Conservation (phyloP, 192 early-diverging fungal species). For the Chytriomyces hyalinus region DNA sequence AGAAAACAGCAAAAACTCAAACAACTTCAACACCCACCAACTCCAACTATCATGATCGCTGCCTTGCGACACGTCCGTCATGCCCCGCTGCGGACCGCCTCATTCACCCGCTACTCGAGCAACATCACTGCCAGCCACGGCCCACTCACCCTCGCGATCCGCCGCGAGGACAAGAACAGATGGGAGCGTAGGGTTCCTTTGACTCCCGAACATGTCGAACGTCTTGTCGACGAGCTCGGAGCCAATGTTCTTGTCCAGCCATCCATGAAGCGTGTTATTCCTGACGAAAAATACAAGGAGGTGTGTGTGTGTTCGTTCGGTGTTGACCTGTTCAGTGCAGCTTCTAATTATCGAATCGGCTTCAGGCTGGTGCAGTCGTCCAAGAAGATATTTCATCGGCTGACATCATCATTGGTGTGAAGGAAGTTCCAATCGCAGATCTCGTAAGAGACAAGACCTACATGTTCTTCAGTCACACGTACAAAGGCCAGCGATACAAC, state of each 20-base stretch:
- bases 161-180: slow-evolving; percentile 94
- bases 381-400: slow-evolving; percentile 86
- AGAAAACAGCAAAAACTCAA: too few species aligned
- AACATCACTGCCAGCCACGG: too few species aligned
- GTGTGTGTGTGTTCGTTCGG: slow-evolving; percentile 42
- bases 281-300: slow-evolving; percentile 80
- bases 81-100: too few species aligned
- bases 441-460: slow-evolving; percentile 90
- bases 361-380: slow-evolving; percentile 79
- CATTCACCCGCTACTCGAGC: too few species aligned
- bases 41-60: too few species aligned
- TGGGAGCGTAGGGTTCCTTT: slow-evolving; percentile 96
- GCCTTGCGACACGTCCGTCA: too few species aligned
- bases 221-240: slow-evolving; percentile 79
- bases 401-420: slow-evolving; percentile 94
- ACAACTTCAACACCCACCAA: too few species aligned
- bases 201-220: slow-evolving; percentile 82
- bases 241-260: slow-evolving; percentile 90
- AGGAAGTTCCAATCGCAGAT: slow-evolving; percentile 87
- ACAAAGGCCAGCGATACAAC: slow-evolving; percentile 95
- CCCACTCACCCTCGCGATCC: slow-evolving; percentile 72
- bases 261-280: slow-evolving; percentile 87
- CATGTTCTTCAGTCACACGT: slow-evolving; percentile 95
- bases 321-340: slow-evolving; percentile 1
- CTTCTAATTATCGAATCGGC: neutral